Conservation (phyloP, 2,329 filamentous ascomycete genomes). For the Teratosphaeria destructans region DNA sequence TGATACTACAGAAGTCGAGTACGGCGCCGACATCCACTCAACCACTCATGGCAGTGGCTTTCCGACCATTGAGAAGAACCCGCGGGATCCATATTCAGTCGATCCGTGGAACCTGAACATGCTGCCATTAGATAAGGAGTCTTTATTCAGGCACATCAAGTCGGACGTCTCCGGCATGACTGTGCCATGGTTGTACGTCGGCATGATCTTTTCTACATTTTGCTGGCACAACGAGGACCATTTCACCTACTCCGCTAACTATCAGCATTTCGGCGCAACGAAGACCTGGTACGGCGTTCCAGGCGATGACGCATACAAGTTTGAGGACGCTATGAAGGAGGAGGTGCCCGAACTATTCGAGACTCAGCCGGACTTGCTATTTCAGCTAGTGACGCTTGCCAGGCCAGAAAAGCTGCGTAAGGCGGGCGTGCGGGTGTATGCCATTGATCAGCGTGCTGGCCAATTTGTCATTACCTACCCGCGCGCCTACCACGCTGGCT, state of each 20-base stretch:
- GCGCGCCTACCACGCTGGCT: conserved; percentile 92
- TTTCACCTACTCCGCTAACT: conserved; percentile 95
- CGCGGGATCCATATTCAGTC: conserved; percentile 72
- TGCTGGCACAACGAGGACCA: conserved; percentile 99
- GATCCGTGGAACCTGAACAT: conserved; percentile 96
- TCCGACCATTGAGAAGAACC: conserved; percentile 84
- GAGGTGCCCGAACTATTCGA: conserved; percentile 95
- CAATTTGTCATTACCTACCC: conserved; percentile 96
- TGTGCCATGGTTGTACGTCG: conserved; percentile 96
- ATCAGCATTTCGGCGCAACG: conserved; percentile 94
- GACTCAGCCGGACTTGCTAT: conserved; percentile 88
- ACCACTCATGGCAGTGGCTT: conserved; percentile 97
- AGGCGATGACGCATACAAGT: conserved; percentile 83
- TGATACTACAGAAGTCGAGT: conserved; percentile 94
- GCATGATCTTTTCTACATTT: conserved; percentile 99
- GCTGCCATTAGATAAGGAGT: conserved; percentile 80
- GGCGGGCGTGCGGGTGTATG: conserved; percentile 85
- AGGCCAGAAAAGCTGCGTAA: conserved; percentile 89
- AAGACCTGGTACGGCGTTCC: conserved; percentile 99
- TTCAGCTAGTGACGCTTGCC: conserved; percentile 91
- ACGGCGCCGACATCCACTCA: conserved; percentile 94
- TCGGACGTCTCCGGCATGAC: conserved; percentile 99
- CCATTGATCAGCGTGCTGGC: conserved; percentile 88
- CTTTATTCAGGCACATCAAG: conserved; percentile 93
- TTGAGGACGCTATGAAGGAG: conserved; percentile 88